Evolutionary conservation across 1,284 basidiomycete species (phyloP).

Genomic region (Mycosarcoma mackinlayi): DNA sequence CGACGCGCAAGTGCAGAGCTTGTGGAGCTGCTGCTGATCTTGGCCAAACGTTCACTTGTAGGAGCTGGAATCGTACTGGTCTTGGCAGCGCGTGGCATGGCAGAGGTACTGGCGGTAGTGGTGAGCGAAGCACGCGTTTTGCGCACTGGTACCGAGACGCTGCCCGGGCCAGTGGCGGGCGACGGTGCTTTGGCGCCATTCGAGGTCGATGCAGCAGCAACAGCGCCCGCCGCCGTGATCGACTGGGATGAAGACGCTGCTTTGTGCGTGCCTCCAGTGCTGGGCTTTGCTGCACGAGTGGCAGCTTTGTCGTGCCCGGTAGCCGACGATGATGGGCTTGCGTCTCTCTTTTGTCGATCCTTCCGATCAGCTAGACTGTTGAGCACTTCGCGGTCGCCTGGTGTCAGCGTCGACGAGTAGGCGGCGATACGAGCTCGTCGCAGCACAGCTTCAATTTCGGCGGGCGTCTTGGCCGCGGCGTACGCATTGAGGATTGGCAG

Average conservation of each 20-base stretch:
- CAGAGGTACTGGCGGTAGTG: conserved; percentile 14
- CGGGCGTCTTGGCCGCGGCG: conserved; percentile 60
- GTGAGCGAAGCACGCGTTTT: conserved; percentile 43
- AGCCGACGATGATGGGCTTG: conserved; percentile 12
- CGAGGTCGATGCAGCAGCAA: conserved; percentile 4
- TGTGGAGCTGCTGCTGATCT: conserved; percentile 16
- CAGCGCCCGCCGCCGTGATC: too few species aligned
- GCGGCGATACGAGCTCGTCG: conserved; percentile 57
- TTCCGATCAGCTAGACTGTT: conserved; percentile 48
- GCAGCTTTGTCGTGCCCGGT: conserved; percentile 9
- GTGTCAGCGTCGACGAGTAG: conserved; percentile 51
- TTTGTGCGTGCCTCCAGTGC: conserved; percentile 4
- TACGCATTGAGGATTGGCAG: conserved; percentile 61
- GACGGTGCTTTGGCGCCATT: conserved; percentile 14
- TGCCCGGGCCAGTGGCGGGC: conserved; percentile 10
- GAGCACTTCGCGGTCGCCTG: conserved; percentile 57
- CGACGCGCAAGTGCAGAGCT: conserved; percentile 20
- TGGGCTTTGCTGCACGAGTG: conserved; percentile 12
- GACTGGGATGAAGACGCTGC: too few species aligned
- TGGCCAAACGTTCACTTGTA: conserved; percentile 26
- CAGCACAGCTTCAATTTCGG: conserved; percentile 59
- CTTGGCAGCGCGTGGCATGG: conserved; percentile 16
- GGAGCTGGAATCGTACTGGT: conserved; percentile 13
- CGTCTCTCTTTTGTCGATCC: conserved; percentile 35
- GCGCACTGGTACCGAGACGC: conserved; percentile 33